Evolutionary conservation across 1,139 yeast species (phyloP).

Genomic region (Geotrichum fermentans): DNA sequence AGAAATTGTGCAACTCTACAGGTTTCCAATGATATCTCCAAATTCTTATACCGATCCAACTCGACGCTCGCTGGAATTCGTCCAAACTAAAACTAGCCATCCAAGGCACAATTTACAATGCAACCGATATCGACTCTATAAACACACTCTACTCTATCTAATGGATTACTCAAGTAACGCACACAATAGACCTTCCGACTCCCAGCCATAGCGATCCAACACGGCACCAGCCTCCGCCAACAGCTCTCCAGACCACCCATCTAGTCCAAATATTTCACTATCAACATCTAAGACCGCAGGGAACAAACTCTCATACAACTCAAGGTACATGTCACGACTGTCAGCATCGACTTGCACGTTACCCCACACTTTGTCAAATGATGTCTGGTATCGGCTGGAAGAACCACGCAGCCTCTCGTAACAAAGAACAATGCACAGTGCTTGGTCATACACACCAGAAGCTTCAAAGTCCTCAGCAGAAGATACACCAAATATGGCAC

Average conservation of each 20-base stretch:
- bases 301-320: background rate
- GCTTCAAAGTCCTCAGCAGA: background rate
- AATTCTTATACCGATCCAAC: no score
- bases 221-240: background rate
- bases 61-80: no score
- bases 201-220: background rate
- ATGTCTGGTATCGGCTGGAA: background rate
- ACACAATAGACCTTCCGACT: no score
- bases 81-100: no score
- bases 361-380: background rate
- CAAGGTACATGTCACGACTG: background rate
- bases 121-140: no score
- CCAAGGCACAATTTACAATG: no score
- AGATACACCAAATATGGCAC: constrained; percentile 1
- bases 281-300: background rate
- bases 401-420: constrained; percentile 6
- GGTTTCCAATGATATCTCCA: no score
- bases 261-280: background rate
- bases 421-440: constrained; percentile 2
- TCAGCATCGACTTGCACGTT: background rate
- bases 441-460: background rate
- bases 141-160: no score
- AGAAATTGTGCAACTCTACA: no score
- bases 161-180: no score
- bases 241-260: background rate